A percentile compares a stretch with the other conserved stretches of the same genome.
Conservation (phyloP, 495 filamentous ascomycete species). For the Tirmania nivea region DNA sequence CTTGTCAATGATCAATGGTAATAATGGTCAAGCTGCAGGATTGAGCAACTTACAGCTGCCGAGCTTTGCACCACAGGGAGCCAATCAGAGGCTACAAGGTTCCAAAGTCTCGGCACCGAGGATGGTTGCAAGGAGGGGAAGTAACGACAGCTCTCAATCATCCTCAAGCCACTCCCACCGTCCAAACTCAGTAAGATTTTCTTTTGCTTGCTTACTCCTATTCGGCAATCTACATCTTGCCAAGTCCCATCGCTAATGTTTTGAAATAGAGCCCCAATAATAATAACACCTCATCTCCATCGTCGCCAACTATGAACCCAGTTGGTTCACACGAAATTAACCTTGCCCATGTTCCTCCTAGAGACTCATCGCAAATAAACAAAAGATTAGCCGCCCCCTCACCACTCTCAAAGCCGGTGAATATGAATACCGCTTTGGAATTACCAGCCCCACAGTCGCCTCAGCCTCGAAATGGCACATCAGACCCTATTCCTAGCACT, state of each 20-base stretch:
- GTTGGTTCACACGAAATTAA: slow-evolving; percentile 30
- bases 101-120: neutral
- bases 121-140: neutral
- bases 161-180: neutral
- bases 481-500: slow-evolving; percentile 28
- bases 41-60: slow-evolving; percentile 12
- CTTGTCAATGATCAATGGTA: slow-evolving; percentile 6
- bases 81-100: neutral
- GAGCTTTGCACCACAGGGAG: neutral
- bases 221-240: slow-evolving; percentile 15
- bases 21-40: neutral
- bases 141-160: neutral
- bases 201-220: neutral
- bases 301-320: neutral
- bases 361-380: slow-evolving; percentile 48
- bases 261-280: slow-evolving; percentile 19
- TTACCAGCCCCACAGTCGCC: neutral
- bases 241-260: slow-evolving; percentile 29
- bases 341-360: slow-evolving; percentile 40
- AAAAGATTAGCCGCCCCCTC: slow-evolving; percentile 53
- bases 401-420: slow-evolving; percentile 66
- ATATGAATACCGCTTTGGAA: slow-evolving; percentile 29
- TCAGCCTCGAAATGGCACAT: slow-evolving; percentile 3
- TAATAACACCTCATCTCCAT: slow-evolving; percentile 8
- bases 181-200: neutral